phyloP scores from a whole-genome alignment of 176 grass and related monocot genomes.

The Sorghum bicolor region Sorghum_bicolor_NCBIv3 NC_012872.2:29377501-29378000 shows the following conservation, averaged over 20 bases:
- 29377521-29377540: neutral
- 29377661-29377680: constrained; percentile 49
- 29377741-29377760: constrained; percentile 97
- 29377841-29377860: constrained; percentile 84
- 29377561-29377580: neutral
- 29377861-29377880: constrained; percentile 82
- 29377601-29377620: neutral
- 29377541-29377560: neutral
- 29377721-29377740: constrained; percentile 92
- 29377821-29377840: constrained; percentile 97
- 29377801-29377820: constrained; percentile 89
- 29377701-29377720: constrained; percentile 68
- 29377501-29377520: neutral
- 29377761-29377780: constrained; percentile 80
- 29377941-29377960: neutral
- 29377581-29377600: neutral
- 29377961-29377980: neutral
- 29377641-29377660: neutral
- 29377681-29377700: constrained; percentile 72
- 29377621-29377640: neutral
- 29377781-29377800: constrained; percentile 71
- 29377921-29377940: neutral
- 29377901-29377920: constrained; percentile 20
- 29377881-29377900: constrained; percentile 90
- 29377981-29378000: constrained; percentile 6